Percentiles rank a stretch among this genome's conserved stretches.
These are phyloP conservation scores for Cicer yamashitae DNA, from an alignment of 306 rosid species.

Conservation along the genomic window DNA sequence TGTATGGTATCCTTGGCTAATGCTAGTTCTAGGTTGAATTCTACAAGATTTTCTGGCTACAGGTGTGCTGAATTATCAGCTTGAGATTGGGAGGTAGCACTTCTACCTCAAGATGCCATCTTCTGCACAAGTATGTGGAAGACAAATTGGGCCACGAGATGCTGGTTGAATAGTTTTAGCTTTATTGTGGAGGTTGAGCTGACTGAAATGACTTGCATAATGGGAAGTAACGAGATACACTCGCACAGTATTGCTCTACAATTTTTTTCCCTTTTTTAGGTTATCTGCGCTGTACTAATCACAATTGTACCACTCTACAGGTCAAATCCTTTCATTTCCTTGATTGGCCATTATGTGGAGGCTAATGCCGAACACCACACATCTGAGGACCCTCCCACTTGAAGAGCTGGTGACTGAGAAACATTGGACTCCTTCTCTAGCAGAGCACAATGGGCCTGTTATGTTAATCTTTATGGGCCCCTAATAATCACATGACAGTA, in stretches of 20 bases:
- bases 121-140: slow-evolving; percentile 49
- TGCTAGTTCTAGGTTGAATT: slow-evolving; percentile 18
- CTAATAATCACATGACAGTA: slow-evolving; percentile 55
- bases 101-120: slow-evolving; percentile 33
- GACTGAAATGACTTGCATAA: slow-evolving; percentile 49
- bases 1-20: slow-evolving; percentile 22
- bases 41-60: slow-evolving; percentile 32
- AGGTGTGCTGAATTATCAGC: slow-evolving; percentile 46
- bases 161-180: slow-evolving; percentile 48
- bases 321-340: slow-evolving; percentile 61
- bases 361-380: slow-evolving; percentile 61
- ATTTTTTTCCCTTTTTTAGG: slow-evolving; percentile 32
- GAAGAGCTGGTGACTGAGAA: slow-evolving; percentile 52
- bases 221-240: slow-evolving; percentile 41
- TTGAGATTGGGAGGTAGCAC: slow-evolving; percentile 37
- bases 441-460: slow-evolving; percentile 56
- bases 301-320: slow-evolving; percentile 52
- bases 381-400: slow-evolving; percentile 73
- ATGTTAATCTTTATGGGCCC: slow-evolving; percentile 64
- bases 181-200: slow-evolving; percentile 41
- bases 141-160: slow-evolving; percentile 54
- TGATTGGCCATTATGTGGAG: slow-evolving; percentile 53
- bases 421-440: slow-evolving; percentile 59
- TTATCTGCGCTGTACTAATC: slow-evolving; percentile 48
- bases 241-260: slow-evolving; percentile 44